Base-by-base conservation (phyloP, 2,329 filamentous ascomycete genomes). In the Trichoderma lentiforme region DNA sequence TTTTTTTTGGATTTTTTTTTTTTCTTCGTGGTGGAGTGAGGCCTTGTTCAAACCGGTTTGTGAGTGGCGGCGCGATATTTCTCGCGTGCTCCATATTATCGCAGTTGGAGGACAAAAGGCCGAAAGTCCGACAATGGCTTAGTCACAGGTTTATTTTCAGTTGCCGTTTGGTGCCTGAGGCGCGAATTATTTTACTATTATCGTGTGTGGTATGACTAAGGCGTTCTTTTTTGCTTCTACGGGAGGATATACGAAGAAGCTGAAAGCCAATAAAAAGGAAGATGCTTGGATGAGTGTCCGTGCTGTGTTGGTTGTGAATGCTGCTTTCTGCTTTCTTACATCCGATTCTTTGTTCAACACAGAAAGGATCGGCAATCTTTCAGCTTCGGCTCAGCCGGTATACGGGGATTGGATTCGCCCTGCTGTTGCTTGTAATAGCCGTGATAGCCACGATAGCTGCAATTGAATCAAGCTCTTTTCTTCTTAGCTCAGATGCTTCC, bases 1-100 rank as follows among this genome's bases (percentile, higher is more conserved):
- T 51, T 69, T 69, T 21, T 12, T 34, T 57, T 43, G 11, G n/a
- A 6, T 60, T 32, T 21, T 24, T 61, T 30, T 12, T 60, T 47
- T 26, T 39, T n/a, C n/a, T n/a, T n/a, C 11, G 18, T 21, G 34
- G 66, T 70, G 66, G 66, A 70, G 66, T 24, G 47, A 61, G 57
- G 53, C 66, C 28, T 51, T 62, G 57, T 28, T 39, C 43, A 43
- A 63, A 15, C 34, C 21, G 26, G 21, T 21, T 18, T 58, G 26
- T 43, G 56, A n/a, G 53, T 68, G 65, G 65, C 36, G 65, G 56
- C 65, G 65, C 65, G 56, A 60, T 60, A 24, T 32, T 47, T 51
- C 34, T 62, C 21, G 47, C 15, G 64, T 21, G 64, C 51, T 58
- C 64, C 64, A 67, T 67, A 58, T 9, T 39, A 9, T 12, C 6